A percentile compares a stretch with the other conserved stretches of the same genome.
Conservation (phyloP, 495 filamentous ascomycete species). For the Articulospora tetracladia region DNA sequence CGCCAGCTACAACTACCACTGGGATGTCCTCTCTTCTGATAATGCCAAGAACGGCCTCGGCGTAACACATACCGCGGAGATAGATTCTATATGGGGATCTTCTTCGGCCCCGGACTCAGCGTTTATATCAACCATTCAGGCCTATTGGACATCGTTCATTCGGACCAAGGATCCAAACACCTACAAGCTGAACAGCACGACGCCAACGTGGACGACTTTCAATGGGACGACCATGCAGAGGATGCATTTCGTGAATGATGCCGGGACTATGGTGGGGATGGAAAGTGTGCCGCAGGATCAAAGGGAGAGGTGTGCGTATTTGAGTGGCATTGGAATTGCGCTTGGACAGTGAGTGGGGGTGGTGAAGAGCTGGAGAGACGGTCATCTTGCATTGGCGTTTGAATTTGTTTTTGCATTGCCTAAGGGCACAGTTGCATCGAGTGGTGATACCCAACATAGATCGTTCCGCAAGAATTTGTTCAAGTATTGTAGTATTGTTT, state of each 20-base stretch:
- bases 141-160: conserved; percentile 70
- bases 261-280: conserved; percentile 43
- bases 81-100: conserved; percentile 56
- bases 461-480: too few species aligned
- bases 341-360: conserved; percentile 39
- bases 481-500: too few species aligned
- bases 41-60: conserved; percentile 50
- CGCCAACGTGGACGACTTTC: conserved; percentile 41
- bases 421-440: too few species aligned
- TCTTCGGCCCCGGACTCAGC: conserved; percentile 15
- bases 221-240: conserved; percentile 33
- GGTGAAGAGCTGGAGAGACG: too few species aligned
- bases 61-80: conserved; percentile 58
- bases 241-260: conserved; percentile 50
- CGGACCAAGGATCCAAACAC: conserved; percentile 60
- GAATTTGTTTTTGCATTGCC: too few species aligned
- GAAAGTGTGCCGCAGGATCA: conserved; percentile 47
- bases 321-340: conserved; percentile 45
- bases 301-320: conserved; percentile 47
- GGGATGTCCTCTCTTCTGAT: conserved; percentile 52
- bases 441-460: too few species aligned
- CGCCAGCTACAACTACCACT: not conserved
- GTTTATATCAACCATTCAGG: conserved; percentile 49
- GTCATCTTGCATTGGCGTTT: too few species aligned
- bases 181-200: conserved; percentile 31